Percentiles rank a stretch among this genome's conserved stretches.
Evolutionary conservation across 352 stramenopile genomes (phyloP).

Genomic region (Pythium myriotylum): DNA sequence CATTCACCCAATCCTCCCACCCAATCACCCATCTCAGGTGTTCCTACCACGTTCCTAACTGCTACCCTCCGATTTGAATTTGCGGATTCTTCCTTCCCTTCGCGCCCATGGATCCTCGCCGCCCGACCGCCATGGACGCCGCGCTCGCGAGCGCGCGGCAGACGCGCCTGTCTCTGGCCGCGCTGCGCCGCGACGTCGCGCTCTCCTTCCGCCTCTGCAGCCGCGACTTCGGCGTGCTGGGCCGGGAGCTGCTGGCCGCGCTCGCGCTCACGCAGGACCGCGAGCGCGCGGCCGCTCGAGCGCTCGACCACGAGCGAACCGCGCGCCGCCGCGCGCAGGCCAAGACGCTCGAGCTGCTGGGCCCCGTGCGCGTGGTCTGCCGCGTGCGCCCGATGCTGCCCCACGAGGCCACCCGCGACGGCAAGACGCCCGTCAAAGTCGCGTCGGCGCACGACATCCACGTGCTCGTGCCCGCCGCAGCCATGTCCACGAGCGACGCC

Average conservation of each 20-base stretch:
- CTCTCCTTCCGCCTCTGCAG: conserved; percentile 69
- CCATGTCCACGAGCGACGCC: conserved; percentile 6
- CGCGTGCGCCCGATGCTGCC: conserved; percentile 60
- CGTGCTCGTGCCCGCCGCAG: conserved; percentile 18
- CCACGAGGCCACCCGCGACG: conserved; percentile 22
- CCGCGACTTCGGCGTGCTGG: conserved; percentile 72
- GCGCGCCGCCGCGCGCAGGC: conserved; percentile 46
- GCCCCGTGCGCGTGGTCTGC: conserved; percentile 79
- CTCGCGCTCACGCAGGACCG: conserved; percentile 39
- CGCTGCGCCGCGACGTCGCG: conserved; percentile 67
- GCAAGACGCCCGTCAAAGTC: neutral
- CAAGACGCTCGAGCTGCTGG: conserved; percentile 49
- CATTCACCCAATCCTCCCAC: neutral
- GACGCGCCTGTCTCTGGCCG: conserved; percentile 41
- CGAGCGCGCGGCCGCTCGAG: conserved; percentile 37
- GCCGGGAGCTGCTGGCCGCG: conserved; percentile 55
- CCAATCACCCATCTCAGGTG: conserved; percentile 1
- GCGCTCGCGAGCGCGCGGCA: conserved; percentile 25
- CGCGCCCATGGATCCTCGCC: conserved; percentile 3
- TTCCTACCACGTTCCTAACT: conserved; percentile 2
- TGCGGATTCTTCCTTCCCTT: conserved; percentile 9
- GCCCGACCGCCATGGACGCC: conserved; percentile 6
- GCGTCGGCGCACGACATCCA: conserved; percentile 25
- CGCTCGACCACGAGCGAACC: conserved; percentile 57
- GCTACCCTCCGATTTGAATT: neutral